Evolutionary conservation across 768 basidiomycete species (phyloP).

Genomic region (Terana coerulea): DNA sequence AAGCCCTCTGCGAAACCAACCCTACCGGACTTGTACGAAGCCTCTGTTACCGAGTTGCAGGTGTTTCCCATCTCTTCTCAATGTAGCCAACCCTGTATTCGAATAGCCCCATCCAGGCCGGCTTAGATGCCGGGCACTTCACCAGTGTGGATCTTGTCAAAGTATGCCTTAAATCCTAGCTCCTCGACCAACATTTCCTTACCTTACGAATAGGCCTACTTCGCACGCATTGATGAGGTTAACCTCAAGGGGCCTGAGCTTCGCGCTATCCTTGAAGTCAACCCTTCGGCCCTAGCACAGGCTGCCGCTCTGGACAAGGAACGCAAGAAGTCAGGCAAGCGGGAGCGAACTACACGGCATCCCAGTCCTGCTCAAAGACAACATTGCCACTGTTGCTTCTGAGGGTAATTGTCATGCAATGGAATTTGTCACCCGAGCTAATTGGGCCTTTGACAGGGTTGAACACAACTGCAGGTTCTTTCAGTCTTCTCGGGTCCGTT

Average conservation of each 20-base stretch:
- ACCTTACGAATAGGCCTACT: conserved; percentile 45
- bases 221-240: conserved; percentile 67
- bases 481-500: conserved; percentile 30
- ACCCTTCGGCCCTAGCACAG: conserved; percentile 46
- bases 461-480: conserved; percentile 36
- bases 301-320: conserved; percentile 37
- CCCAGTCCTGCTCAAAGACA: conserved; percentile 35
- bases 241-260: conserved; percentile 55
- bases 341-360: conserved; percentile 32
- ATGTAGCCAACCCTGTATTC: neutral
- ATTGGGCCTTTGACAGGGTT: conserved; percentile 25
- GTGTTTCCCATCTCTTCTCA: neutral
- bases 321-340: conserved; percentile 13
- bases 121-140: conserved; percentile 48
- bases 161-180: conserved; percentile 27
- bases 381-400: conserved; percentile 31
- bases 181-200: neutral
- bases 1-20: neutral
- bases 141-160: conserved; percentile 61
- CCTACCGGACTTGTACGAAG: conserved; percentile 58
- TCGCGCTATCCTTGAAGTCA: conserved; percentile 56
- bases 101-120: conserved; percentile 31
- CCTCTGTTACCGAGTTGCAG: conserved; percentile 47
- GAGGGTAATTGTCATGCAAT: conserved; percentile 33
- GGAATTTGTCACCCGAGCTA: neutral